Evolutionary conservation across 73 alveolate species (phyloP), one percentile per base, ranked within the genome.

Genomic region (Paramecium tetraurelia): DNA sequence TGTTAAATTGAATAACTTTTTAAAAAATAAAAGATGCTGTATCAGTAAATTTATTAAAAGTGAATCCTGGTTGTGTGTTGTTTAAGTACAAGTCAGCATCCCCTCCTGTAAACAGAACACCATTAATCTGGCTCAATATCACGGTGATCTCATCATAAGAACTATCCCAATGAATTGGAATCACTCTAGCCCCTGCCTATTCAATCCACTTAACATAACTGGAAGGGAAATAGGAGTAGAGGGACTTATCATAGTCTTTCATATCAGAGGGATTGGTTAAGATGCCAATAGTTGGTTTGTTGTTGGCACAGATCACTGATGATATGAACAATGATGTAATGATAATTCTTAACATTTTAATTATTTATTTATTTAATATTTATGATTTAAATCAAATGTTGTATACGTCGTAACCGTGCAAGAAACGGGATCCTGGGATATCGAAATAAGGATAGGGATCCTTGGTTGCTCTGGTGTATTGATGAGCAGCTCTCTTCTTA

Each of bases 101-200:
- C 1, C 96, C 96, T 6, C 96, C 96, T 5, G 93, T 72, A 63
- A 92, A 92, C 16, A 87, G 87, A 20, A 92, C 87, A 7, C 95
- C 96, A 70, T 92, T 92, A 36, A 92, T 89, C 48, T 92, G 22
- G 18, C 43, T 43, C 7, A 92, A 27, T 10, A 89, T 38, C 31
- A 33, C 27, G 1, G 44, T 86, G 11, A 86, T 38, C 20, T 86
- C 96, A 36, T 68, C 94, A 46, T 46, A 86, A 59, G 86, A 68
- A 18, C 70, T 41, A 53, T 88, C 95, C 76, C 86, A 53, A 43
- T 86, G 58, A 21, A 92, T 84, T 9, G 96, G 96, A 24, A 92
- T 94, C 8, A 92, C 95, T 88, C 71, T 24, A 11, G 96, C 96
- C 10, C 96, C 96, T 14, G 93, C 94, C 41, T 43, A 43, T 21